A percentile compares a stretch with the other conserved stretches of the same genome.
phyloP scores from a whole-genome alignment of 2,329 filamentous ascomycete species.

The Aspergillus tamarii region DNA sequence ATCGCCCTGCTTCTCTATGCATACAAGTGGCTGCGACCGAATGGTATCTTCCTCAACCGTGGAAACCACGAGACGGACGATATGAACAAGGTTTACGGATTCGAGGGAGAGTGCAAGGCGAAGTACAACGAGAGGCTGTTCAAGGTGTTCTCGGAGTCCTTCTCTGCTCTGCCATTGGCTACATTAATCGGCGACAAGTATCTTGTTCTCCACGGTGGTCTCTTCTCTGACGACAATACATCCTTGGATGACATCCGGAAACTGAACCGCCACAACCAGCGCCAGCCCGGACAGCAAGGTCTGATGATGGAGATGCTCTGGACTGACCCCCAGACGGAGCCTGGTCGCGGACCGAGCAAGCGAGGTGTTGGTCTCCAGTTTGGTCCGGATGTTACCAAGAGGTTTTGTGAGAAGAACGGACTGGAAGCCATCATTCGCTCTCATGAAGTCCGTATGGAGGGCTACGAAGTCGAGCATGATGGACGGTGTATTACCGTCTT shows the following conservation, averaged over 20 bases:
- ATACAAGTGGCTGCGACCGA: conserved; percentile 92
- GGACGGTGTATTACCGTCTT: conserved; percentile 97
- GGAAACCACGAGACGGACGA: conserved; percentile 99
- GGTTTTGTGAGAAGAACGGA: conserved; percentile 94
- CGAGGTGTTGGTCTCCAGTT: conserved; percentile 96
- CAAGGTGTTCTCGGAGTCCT: conserved; percentile 97
- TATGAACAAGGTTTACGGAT: conserved; percentile 98
- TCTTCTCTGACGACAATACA: conserved; percentile 92
- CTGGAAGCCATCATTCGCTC: conserved; percentile 94
- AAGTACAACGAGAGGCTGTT: conserved; percentile 97
- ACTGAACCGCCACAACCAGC: conserved; percentile 84
- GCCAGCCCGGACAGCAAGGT: conserved; percentile 88
- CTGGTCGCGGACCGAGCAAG: conserved; percentile 91
- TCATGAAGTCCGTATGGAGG: conserved; percentile 97
- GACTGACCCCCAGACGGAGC: conserved; percentile 89
- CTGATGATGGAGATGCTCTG: conserved; percentile 99
- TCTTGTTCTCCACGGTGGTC: conserved; percentile 88
- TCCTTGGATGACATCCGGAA: conserved; percentile 93
- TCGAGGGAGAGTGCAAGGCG: conserved; percentile 96
- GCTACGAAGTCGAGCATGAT: conserved; percentile 97
- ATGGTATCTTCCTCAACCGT: conserved; percentile 90
- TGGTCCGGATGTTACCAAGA: conserved; percentile 92
- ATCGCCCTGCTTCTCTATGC: conserved; percentile 91
- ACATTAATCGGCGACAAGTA: conserved; percentile 90
- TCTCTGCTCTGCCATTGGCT: conserved; percentile 89